phyloP scores from a whole-genome alignment of 192 early-diverging fungal genomes.

The Backusella liffmaniae region DNA sequence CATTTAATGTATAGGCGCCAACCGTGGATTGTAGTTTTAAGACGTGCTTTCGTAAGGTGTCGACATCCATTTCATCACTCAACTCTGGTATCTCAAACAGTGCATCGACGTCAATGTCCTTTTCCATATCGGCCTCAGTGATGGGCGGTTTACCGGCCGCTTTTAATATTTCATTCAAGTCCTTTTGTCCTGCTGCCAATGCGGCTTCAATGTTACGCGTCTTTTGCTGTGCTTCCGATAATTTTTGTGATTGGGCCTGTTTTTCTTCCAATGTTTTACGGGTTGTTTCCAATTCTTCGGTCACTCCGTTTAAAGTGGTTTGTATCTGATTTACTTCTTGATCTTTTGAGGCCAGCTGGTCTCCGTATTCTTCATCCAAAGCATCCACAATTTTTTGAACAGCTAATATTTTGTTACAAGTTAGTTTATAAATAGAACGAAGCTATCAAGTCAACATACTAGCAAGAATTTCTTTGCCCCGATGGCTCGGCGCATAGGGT shows the following conservation, averaged over 20 bases:
- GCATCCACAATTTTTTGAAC: slow-evolving; percentile 75
- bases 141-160: slow-evolving; percentile 5
- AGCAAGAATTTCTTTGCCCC: slow-evolving; percentile 32
- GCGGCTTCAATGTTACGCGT: slow-evolving; percentile 60
- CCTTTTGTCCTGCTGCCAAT: slow-evolving; percentile 25
- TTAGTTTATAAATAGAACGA: too few species aligned
- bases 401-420: slow-evolving; percentile 17
- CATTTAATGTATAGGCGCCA: slow-evolving; percentile 42
- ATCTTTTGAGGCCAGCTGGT: slow-evolving; percentile 57
- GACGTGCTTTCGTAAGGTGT: not conserved
- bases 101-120: slow-evolving; percentile 17
- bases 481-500: slow-evolving; percentile 16
- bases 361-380: slow-evolving; percentile 65
- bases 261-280: slow-evolving; percentile 57
- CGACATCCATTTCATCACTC: not conserved
- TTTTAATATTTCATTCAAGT: slow-evolving; percentile 6
- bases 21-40: slow-evolving; percentile 32
- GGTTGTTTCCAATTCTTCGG: slow-evolving; percentile 51
- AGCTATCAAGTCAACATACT: slow-evolving; percentile 8
- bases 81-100: slow-evolving; percentile 8
- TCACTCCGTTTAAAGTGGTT: slow-evolving; percentile 52
- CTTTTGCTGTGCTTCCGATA: slow-evolving; percentile 55
- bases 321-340: slow-evolving; percentile 55
- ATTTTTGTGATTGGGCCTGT: slow-evolving; percentile 50
- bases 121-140: slow-evolving; percentile 19